Evolutionary conservation across 1,284 basidiomycete species (phyloP), one percentile per base, ranked within the genome.

Genomic region (Moniliella sp.): DNA sequence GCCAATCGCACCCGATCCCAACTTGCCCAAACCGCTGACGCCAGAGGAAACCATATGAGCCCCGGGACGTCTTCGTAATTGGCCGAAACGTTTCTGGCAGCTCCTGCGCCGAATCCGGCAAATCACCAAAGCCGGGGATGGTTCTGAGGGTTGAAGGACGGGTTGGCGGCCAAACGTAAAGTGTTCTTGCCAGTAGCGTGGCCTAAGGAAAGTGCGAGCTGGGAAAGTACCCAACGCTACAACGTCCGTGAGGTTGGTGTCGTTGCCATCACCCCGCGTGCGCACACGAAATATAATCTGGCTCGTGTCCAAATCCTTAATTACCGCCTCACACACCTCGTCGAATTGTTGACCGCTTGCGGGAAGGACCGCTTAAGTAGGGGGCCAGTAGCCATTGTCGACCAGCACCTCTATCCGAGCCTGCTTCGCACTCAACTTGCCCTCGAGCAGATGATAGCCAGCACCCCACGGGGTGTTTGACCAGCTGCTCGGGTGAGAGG

Each of bases 281-380:
- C 31, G 80, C 74, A 59, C 86, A 93, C n/a, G n/a, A n/a, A n/a
- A n/a, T n/a, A n/a, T n/a, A n/a, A n/a, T n/a, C n/a, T n/a, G n/a
- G n/a, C n/a, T n/a, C n/a, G n/a, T n/a, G 57, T 93, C 84, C 29
- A 94, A 71, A 61, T 99, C 91, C 57, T 84, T 83, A 50, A 97
- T 66, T 54, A 94, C 83, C 18, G 78, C 81, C 65, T 97, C 91
- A 25, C 86, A 86, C 23, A 93, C 77, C 61, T 81, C 75, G 52
- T 83, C 78, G 80, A 82, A 97, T 25, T 68, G 9, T 76, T 75
- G 40, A 75, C 67, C 12, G 67, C 69, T 46, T 78, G 78, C 39
- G 76, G 71, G 4, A 86, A 69, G 40, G 72, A 75, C 28, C 70
- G 63, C 0, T 88, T 93, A 35, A 71, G 74, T 84, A 4, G 54